A percentile compares a stretch with the other conserved stretches of the same genome.
These are phyloP conservation scores for Closterium sp. DNA, from an alignment of 139 green algal species.

Conservation along the genomic window DNA sequence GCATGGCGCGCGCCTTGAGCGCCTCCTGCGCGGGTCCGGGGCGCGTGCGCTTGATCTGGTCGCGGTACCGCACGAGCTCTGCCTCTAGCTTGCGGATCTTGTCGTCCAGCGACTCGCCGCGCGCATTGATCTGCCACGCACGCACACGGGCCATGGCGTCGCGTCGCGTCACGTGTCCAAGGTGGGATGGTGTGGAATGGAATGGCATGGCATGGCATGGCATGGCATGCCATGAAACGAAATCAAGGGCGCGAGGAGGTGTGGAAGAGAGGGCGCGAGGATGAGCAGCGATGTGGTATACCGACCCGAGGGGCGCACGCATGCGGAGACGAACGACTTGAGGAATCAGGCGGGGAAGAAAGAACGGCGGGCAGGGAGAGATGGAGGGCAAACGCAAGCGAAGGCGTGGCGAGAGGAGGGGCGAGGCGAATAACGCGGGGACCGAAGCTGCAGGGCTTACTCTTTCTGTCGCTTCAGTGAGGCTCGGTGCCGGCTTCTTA, in stretches of 20 bases:
- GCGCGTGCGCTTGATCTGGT: constrained; percentile 79
- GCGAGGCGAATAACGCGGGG: not conserved
- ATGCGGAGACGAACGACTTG: not conserved
- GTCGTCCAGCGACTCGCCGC: constrained; percentile 76
- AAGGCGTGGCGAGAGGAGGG: not conserved
- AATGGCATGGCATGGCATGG: not conserved
- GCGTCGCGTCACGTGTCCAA: not conserved
- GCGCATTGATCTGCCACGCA: constrained; percentile 22
- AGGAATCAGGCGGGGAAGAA: not conserved
- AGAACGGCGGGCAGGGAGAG: not conserved
- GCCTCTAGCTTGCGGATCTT: constrained; percentile 92
- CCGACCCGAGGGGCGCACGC: not conserved
- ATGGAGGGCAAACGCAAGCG: not conserved
- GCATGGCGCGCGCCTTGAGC: constrained; percentile 78
- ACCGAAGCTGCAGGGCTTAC: not conserved
- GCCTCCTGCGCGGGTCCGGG: constrained; percentile 86
- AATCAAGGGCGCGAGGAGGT: not conserved
- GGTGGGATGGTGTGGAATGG: not conserved
- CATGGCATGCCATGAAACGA: not conserved
- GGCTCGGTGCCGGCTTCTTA: constrained; percentile 64
- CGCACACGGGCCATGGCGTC: not conserved
- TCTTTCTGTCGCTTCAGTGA: constrained; percentile 70
- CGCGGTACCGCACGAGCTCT: constrained; percentile 82
- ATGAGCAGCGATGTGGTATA: not conserved
- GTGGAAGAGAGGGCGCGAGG: not conserved